Evolutionary conservation across 83 land plant genomes (phyloP).

Genomic region (Diphasiastrum complanatum): DNA sequence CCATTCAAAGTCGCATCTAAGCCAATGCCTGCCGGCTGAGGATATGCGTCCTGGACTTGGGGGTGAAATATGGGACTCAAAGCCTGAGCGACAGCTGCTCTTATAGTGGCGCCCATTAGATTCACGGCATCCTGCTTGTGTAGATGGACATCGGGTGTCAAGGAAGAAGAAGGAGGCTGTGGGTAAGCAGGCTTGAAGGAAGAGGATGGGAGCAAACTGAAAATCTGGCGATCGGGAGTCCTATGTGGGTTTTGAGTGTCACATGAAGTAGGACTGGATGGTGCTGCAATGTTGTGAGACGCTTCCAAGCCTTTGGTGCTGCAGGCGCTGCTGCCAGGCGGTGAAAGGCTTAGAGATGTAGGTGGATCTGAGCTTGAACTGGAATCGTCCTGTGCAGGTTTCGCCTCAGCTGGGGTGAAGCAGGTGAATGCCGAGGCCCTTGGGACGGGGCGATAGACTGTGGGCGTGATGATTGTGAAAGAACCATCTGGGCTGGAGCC

Average conservation of each 20-base stretch:
- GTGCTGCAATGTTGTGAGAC: background rate
- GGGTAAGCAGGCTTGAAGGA: no score
- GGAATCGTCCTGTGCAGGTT: background rate
- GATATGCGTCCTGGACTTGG: background rate
- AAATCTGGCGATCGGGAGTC: no score
- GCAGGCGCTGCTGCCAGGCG: conserved; percentile 13
- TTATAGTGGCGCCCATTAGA: conserved; percentile 20
- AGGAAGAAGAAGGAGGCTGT: no score
- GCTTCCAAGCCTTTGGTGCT: conserved; percentile 8
- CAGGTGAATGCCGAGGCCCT: conserved; percentile 19
- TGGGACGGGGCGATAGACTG: conserved; percentile 19
- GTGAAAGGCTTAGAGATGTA: conserved; percentile 19
- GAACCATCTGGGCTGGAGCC: background rate
- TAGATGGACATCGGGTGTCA: no score
- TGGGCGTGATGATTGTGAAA: background rate
- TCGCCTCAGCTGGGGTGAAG: conserved; percentile 3
- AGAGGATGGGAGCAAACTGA: no score
- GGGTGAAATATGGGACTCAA: conserved; percentile 16
- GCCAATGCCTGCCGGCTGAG: conserved; percentile 12
- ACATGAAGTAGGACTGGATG: background rate
- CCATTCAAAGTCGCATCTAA: conserved; percentile 28
- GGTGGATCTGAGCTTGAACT: conserved; percentile 14
- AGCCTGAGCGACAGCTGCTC: conserved; percentile 27
- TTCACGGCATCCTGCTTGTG: conserved; percentile 9
- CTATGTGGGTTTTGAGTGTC: background rate